phyloP scores from a whole-genome alignment of 176 grass and related monocot species.

The Rhynchospora tenuis region DNA sequence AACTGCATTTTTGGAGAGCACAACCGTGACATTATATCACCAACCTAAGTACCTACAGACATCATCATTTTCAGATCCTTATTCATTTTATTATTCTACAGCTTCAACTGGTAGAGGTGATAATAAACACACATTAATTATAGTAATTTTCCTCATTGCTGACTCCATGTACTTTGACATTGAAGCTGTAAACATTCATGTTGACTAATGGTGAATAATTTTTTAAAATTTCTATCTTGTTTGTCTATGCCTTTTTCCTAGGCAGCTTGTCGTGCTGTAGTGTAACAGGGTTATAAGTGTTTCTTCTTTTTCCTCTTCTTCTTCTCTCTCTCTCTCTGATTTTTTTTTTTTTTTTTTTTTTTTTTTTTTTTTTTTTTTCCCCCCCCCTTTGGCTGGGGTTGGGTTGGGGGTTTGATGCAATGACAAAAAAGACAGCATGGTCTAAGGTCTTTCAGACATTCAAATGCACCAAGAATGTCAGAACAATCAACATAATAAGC shows the following conservation, averaged over 20 bases:
- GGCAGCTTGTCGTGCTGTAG: neutral
- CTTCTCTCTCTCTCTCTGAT: no score
- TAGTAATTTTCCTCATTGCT: neutral
- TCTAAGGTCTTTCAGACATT: neutral
- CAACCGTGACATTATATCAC: slow-evolving; percentile 15
- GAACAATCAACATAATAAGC: neutral
- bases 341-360: no score
- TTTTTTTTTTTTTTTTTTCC: no score
- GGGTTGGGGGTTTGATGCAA: neutral
- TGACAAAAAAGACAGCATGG: neutral
- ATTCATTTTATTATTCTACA: neutral
- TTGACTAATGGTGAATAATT: neutral
- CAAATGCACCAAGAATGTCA: neutral
- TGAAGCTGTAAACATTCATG: neutral
- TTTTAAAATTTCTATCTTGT: neutral
- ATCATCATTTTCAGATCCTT: neutral
- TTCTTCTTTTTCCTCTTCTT: neutral
- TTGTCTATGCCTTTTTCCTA: neutral
- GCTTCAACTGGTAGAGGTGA: neutral
- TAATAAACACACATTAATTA: no score
- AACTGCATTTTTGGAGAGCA: slow-evolving; percentile 57
- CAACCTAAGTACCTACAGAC: slow-evolving; percentile 3
- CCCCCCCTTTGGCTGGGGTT: no score
- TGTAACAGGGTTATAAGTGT: neutral
- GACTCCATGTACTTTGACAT: neutral